Percentiles rank a stretch among this genome's conserved stretches.
Evolutionary conservation across 495 filamentous ascomycete species (phyloP).

Genomic region (Aspergillus baeticus): DNA sequence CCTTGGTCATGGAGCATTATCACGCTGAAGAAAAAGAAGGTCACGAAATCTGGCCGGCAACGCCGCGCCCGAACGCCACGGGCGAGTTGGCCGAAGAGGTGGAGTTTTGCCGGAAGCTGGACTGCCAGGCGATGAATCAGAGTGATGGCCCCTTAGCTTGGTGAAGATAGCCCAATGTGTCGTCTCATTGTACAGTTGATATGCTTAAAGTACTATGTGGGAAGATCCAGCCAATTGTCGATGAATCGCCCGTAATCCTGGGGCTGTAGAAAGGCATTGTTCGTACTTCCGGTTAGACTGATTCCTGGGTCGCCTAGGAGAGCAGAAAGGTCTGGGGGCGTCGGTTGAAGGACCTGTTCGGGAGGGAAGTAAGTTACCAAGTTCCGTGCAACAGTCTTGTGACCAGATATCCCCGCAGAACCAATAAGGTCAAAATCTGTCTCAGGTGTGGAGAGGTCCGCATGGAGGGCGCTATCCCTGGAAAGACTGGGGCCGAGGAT

Average conservation of each 20-base stretch:
- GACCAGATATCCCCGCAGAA: slow-evolving; percentile 9
- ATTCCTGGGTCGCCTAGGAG: slow-evolving; percentile 5
- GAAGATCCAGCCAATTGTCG: slow-evolving; percentile 9
- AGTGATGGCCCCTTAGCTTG: neutral
- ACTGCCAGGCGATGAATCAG: neutral
- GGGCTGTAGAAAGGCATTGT: slow-evolving; percentile 8
- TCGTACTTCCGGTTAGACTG: neutral
- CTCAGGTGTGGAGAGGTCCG: slow-evolving; percentile 1
- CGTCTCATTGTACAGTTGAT: neutral
- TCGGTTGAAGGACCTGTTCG: slow-evolving; percentile 3
- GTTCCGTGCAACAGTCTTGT: slow-evolving; percentile 8
- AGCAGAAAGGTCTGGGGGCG: slow-evolving; percentile 3
- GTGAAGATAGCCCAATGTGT: neutral
- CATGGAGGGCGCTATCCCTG: neutral
- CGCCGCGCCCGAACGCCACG: slow-evolving; percentile 23
- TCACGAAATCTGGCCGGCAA: slow-evolving; percentile 49
- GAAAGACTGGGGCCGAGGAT: slow-evolving; percentile 5
- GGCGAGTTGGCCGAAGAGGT: neutral
- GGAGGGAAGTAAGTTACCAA: slow-evolving; percentile 10
- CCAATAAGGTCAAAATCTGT: slow-evolving; percentile 8
- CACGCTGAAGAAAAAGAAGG: slow-evolving; percentile 37
- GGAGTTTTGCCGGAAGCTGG: neutral
- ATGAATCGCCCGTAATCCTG: slow-evolving; percentile 12
- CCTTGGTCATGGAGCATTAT: slow-evolving; percentile 36
- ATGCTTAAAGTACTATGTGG: neutral